Base-by-base conservation (phyloP, 345 rosid species). In the Corchorus capsularis region DNA sequence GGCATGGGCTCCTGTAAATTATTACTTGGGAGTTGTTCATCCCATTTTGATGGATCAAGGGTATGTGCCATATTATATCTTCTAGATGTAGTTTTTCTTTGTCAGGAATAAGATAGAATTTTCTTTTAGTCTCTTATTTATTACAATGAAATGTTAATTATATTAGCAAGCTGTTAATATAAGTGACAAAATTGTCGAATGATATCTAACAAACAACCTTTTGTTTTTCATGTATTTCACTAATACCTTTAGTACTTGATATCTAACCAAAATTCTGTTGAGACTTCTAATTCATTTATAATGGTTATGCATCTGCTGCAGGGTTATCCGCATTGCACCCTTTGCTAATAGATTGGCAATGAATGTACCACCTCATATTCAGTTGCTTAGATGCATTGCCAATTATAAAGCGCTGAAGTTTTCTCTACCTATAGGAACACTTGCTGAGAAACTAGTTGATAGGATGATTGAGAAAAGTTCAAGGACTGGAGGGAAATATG, bases 281-380 rank as follows among this genome's bases (percentile, higher is more conserved):
- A 41, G 39, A 56, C 59, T 67, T 47, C 52, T 50, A 15, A 62
- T 22, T 80, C 39, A 13, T 50, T 62, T 75, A 69, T 82, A 22
- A 71, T 74, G 43, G 52, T 63, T 64, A 41, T 49, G 64, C 53
- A 22, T 81, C 70, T 55, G 19, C 75, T 85, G 83, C 88, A 95
- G 99, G 87, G 96, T 92, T 76, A 81, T 95, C 69, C 92, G 91
- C 55, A 84, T 95, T 39, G 82, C 93, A n/a, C 97, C 99, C 3
- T 95, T 95, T 75, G 98, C 99, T 55, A 93, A 95, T 84, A 87
- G 99, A 88, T 81, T 95, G 87, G 90, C 98, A n/a, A 95, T 95
- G 99, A 86, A 87, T 82, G 92, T 92, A 62, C 98, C 98, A 2
- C 84, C 94, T 41, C 91, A 89, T 77, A 88, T 93, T 79, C 99